These are phyloP conservation scores for Candida mattraensis DNA, from an alignment of 805 yeast genomes.

Conservation along the genomic window DNA sequence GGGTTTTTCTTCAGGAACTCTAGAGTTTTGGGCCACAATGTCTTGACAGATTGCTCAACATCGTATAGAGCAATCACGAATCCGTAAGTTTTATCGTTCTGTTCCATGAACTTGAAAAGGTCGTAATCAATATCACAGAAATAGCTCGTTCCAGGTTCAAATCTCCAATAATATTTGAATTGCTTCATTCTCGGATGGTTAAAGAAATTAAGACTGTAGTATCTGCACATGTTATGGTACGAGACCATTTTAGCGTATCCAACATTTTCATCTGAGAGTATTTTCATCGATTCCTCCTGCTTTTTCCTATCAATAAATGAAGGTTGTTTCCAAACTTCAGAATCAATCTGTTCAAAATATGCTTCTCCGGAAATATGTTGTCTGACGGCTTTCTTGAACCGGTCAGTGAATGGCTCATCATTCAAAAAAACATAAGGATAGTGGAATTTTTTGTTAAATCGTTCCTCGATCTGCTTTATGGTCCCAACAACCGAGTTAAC, in stretches of 20 bases:
- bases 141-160: slow-evolving; percentile 72
- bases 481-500: slow-evolving; percentile 47
- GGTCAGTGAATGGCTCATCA: slow-evolving; percentile 61
- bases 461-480: slow-evolving; percentile 58
- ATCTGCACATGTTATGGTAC: slow-evolving; percentile 85
- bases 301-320: slow-evolving; percentile 36
- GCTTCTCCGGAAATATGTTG: slow-evolving; percentile 42
- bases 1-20: slow-evolving; percentile 57
- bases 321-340: slow-evolving; percentile 50
- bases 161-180: slow-evolving; percentile 75
- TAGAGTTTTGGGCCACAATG: slow-evolving; percentile 71
- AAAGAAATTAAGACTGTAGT: slow-evolving; percentile 64
- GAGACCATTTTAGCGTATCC: slow-evolving; percentile 63
- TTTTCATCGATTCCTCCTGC: slow-evolving; percentile 38
- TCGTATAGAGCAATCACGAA: slow-evolving; percentile 71
- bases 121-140: slow-evolving; percentile 73
- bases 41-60: slow-evolving; percentile 57
- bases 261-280: slow-evolving; percentile 37
- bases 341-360: slow-evolving; percentile 53
- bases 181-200: slow-evolving; percentile 61
- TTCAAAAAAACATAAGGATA: slow-evolving; percentile 83
- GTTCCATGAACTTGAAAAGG: slow-evolving; percentile 70
- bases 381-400: slow-evolving; percentile 49
- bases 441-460: slow-evolving; percentile 66
- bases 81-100: slow-evolving; percentile 69